Evolutionary conservation across 176 grass and related monocot species (phyloP), one percentile per base, ranked within the genome.

Genomic region (Carex cristatella): DNA sequence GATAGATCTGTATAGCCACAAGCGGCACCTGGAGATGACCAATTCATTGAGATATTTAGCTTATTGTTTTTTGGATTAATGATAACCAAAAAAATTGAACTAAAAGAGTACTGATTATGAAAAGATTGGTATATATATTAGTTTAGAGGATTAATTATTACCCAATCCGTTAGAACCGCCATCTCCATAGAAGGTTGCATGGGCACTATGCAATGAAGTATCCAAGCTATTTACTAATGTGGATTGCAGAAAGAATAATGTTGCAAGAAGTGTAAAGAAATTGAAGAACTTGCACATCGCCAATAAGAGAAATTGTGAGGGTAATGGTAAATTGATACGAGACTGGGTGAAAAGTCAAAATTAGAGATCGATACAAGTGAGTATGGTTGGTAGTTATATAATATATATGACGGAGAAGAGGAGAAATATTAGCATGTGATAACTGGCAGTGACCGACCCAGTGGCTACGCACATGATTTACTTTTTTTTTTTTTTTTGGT

Each of bases 111-210:
- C 13, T 10, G 18, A 46, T 33, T 10, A 49, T 44, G 33, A 63
- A 23, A 9, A 68, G 3, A 18, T 46, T 18, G 28, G 68, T 7
- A 85, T 70, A 65, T 65, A 37, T 37, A 37, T 37, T 63, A 73
- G 81, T 15, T 38, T 64, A 80, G 80, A n/a, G 10, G 23, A 66
- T 30, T 88, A 88, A 40, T 40, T 40, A 40, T n/a, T n/a, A n/a
- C 86, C 86, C 88, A 88, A 86, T 11, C 88, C 88, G 27, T 88
- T 84, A 56, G 80, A 88, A 27, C 90, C 84, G 1, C 1, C 18
- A 0, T 83, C 83, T 23, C 91, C 88, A n/a, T 90, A 93, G 88
- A 90, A 93, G 1, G 91, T 93, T 13, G 88, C 91, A 16, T 83
- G 42, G 46, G 62, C 38, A 13, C 15, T 14, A 10, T 68, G 31